These are phyloP conservation scores for Saccharomycopsis microspora DNA, from an alignment of 805 yeast species.

Conservation along the genomic window DNA sequence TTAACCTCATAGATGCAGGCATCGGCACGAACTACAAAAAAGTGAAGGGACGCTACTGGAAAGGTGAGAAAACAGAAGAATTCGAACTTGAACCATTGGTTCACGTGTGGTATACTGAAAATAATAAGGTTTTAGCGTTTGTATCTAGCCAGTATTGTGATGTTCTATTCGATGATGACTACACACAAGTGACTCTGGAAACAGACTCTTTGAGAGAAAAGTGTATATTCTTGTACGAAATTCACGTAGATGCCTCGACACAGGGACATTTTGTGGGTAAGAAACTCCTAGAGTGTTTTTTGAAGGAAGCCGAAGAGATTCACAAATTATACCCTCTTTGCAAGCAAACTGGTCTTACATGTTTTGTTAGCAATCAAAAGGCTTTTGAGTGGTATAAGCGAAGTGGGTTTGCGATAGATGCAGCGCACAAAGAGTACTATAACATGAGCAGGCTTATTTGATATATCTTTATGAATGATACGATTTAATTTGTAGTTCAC, in stretches of 20 bases:
- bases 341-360: not conserved
- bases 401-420: not conserved
- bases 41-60: conserved; percentile 9
- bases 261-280: conserved; percentile 1
- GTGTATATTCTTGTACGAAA: conserved; percentile 8
- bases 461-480: too few species aligned
- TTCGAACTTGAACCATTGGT: conserved; percentile 2
- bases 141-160: conserved; percentile 4
- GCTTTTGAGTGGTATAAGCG: conserved; percentile 7
- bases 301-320: not conserved
- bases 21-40: conserved; percentile 7
- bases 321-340: too few species aligned
- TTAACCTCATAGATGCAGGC: conserved; percentile 2
- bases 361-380: conserved; percentile 1
- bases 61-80: conserved; percentile 4
- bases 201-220: not conserved
- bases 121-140: conserved; percentile 2
- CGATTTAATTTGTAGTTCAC: too few species aligned
- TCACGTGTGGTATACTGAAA: conserved; percentile 2
- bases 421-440: too few species aligned
- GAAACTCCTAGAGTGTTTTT: not conserved
- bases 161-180: not conserved
- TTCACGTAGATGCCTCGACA: conserved; percentile 3
- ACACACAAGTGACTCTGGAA: not conserved
- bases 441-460: too few species aligned